A percentile compares a stretch with the other conserved stretches of the same genome.
phyloP scores from a whole-genome alignment of 495 filamentous ascomycete species.

The Aspergillus affinis region DNA sequence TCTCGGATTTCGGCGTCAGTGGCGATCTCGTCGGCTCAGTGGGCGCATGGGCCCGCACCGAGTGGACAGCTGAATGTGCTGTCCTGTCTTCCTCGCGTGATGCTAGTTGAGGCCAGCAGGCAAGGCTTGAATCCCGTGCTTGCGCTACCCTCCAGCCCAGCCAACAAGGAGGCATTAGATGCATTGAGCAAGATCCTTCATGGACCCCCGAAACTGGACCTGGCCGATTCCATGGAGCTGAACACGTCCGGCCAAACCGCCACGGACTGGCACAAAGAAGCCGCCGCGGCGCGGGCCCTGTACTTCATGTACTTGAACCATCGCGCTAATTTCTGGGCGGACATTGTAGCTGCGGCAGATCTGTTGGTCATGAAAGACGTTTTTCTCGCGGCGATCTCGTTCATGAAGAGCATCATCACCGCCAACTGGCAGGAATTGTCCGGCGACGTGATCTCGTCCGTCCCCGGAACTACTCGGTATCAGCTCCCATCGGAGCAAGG shows the following conservation, averaged over 20 bases:
- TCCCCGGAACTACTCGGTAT: conserved; percentile 33
- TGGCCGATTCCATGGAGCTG: conserved; percentile 31
- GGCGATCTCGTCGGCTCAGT: conserved; percentile 44
- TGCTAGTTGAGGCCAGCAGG: conserved; percentile 51
- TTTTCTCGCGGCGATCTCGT: conserved; percentile 53
- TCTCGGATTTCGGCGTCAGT: conserved; percentile 45
- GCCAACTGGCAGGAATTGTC: conserved; percentile 53
- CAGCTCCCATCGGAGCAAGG: conserved; percentile 43
- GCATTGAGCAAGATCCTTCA: conserved; percentile 56
- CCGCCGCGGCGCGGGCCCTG: conserved; percentile 55
- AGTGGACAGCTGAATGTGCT: conserved; percentile 57
- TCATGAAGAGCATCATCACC: conserved; percentile 53
- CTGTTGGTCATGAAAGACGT: conserved; percentile 58
- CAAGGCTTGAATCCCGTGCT: conserved; percentile 47
- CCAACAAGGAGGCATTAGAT: conserved; percentile 54
- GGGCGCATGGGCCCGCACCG: conserved; percentile 51
- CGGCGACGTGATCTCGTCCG: conserved; percentile 17
- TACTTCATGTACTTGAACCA: conserved; percentile 56
- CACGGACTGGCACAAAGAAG: conserved; percentile 45
- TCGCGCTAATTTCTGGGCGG: conserved; percentile 50
- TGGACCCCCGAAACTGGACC: conserved; percentile 40
- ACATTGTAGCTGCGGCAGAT: conserved; percentile 54
- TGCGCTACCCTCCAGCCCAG: conserved; percentile 47
- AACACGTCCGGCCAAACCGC: conserved; percentile 36
- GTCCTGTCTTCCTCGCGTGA: conserved; percentile 54